Percentiles rank a stretch among this genome's conserved stretches.
These are phyloP conservation scores for Trichoderma hamatum DNA, from an alignment of 2,329 filamentous ascomycete genomes.

Conservation along the genomic window DNA sequence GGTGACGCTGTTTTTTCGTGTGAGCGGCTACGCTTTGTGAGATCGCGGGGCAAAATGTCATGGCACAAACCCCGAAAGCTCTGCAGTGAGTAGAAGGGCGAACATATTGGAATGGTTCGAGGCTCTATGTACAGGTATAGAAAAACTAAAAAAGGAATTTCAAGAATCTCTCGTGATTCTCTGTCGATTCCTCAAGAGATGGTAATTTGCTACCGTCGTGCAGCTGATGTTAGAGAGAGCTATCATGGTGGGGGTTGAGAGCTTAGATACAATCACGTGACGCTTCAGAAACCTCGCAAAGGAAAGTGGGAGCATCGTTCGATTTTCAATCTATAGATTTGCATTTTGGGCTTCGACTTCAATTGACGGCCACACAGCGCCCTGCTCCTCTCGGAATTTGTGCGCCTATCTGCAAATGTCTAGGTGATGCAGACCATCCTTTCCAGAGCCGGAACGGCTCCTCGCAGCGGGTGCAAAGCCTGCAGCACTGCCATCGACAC, in stretches of 20 bases:
- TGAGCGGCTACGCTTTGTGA: slow-evolving; percentile 1
- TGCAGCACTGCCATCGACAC: slow-evolving; percentile 57
- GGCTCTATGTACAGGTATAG: background rate
- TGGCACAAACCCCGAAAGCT: slow-evolving; percentile 64
- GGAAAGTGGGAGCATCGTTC: slow-evolving; percentile 19
- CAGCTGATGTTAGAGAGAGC: slow-evolving; percentile 8
- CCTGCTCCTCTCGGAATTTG: background rate
- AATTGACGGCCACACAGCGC: slow-evolving; percentile 12
- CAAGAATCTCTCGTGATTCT: background rate
- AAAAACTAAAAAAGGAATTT: background rate
- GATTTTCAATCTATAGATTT: slow-evolving; percentile 10
- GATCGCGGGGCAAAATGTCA: slow-evolving; percentile 17
- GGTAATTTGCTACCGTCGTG: background rate
- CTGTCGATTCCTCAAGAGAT: background rate
- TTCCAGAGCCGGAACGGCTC: slow-evolving; percentile 67
- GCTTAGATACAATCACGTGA: slow-evolving; percentile 20
- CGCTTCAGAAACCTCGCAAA: slow-evolving; percentile 4
- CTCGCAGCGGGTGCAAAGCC: slow-evolving; percentile 65
- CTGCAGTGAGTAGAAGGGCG: slow-evolving; percentile 67
- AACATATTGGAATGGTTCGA: slow-evolving; percentile 55
- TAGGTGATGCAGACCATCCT: slow-evolving; percentile 68
- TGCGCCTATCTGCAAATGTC: slow-evolving; percentile 31
- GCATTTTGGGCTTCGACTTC: slow-evolving; percentile 6
- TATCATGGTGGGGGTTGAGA: slow-evolving; percentile 1
- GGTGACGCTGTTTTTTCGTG: slow-evolving; percentile 68